Evolutionary conservation across 805 yeast genomes (phyloP).

Genomic region (Lachancea nothofagi): DNA sequence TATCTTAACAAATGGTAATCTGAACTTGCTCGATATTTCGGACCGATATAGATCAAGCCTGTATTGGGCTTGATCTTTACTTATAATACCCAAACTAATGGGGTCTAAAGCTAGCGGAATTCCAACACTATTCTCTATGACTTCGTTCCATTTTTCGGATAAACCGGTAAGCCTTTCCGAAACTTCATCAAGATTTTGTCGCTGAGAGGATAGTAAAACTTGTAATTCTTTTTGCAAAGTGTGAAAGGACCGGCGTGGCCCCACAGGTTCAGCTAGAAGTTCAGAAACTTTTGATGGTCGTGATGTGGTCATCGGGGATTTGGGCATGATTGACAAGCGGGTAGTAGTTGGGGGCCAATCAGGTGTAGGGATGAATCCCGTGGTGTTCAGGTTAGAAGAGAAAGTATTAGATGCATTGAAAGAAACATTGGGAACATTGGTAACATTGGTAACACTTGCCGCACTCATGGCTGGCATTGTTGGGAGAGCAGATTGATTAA

Average conservation of each 20-base stretch:
- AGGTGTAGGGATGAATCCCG: neutral
- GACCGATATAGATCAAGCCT: slow-evolving; percentile 48
- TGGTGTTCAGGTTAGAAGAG: neutral
- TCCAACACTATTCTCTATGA: slow-evolving; percentile 43
- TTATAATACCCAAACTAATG: slow-evolving; percentile 51
- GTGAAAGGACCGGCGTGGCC: neutral
- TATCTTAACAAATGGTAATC: slow-evolving; percentile 51
- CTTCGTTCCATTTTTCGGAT: slow-evolving; percentile 40
- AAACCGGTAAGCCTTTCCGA: slow-evolving; percentile 39
- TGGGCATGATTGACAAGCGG: neutral
- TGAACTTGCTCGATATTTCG: slow-evolving; percentile 40
- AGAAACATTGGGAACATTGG: no score
- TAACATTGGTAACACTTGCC: no score
- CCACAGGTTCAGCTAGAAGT: neutral
- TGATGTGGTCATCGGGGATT: neutral
- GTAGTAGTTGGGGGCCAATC: neutral
- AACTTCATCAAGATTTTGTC: slow-evolving; percentile 36
- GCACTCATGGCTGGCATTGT: no score
- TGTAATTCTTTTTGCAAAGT: slow-evolving; percentile 7
- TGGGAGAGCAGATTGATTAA: no score
- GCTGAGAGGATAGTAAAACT: slow-evolving; percentile 24
- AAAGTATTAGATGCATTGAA: neutral
- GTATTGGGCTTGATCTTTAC: slow-evolving; percentile 51
- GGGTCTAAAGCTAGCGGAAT: slow-evolving; percentile 45
- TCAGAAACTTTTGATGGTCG: neutral